Percentiles rank a stretch among this genome's conserved stretches.
Conservation (phyloP, 1,284 basidiomycete genomes). For the Hemileia vastatrix region DNA sequence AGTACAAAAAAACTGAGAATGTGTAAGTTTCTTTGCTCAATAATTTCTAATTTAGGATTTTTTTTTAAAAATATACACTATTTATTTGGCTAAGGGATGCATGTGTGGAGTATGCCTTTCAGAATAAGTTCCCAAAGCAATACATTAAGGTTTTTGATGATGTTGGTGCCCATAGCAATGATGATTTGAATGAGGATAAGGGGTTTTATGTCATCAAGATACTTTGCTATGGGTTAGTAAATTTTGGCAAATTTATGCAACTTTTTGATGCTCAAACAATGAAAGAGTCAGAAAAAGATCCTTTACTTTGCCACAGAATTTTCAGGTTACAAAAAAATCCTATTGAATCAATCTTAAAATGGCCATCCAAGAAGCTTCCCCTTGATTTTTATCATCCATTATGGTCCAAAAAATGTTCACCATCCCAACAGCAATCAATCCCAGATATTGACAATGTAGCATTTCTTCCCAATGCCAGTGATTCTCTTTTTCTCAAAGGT, state of each 20-base stretch:
- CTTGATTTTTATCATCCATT: slow-evolving; percentile 6
- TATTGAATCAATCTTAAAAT: not conserved
- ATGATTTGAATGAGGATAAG: too few relatives aligned
- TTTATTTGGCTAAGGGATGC: not conserved
- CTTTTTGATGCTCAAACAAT: too few relatives aligned
- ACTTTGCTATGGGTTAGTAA: too few relatives aligned
- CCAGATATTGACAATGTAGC: not conserved
- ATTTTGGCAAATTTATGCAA: too few relatives aligned
- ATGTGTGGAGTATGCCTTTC: not conserved
- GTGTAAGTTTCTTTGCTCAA: too few relatives aligned
- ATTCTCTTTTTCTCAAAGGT: slow-evolving; percentile 1
- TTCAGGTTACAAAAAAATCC: not conserved
- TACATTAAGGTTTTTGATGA: not conserved
- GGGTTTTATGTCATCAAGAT: too few relatives aligned
- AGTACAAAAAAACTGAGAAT: too few relatives aligned
- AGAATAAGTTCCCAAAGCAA: slow-evolving; percentile 7
- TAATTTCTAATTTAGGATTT: too few relatives aligned
- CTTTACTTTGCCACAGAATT: not conserved
- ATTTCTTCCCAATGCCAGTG: slow-evolving; percentile 4
- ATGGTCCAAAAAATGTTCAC: not conserved
- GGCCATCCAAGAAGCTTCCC: slow-evolving; percentile 1
- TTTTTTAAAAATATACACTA: too few relatives aligned
- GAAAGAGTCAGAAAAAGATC: too few relatives aligned
- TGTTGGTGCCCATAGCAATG: slow-evolving; percentile 7
- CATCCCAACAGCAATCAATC: not conserved